Percentiles rank a stretch among this genome's conserved stretches.
phyloP scores from a whole-genome alignment of 108 stramenopile genomes.

The Hondaea fermentalgiana region DNA sequence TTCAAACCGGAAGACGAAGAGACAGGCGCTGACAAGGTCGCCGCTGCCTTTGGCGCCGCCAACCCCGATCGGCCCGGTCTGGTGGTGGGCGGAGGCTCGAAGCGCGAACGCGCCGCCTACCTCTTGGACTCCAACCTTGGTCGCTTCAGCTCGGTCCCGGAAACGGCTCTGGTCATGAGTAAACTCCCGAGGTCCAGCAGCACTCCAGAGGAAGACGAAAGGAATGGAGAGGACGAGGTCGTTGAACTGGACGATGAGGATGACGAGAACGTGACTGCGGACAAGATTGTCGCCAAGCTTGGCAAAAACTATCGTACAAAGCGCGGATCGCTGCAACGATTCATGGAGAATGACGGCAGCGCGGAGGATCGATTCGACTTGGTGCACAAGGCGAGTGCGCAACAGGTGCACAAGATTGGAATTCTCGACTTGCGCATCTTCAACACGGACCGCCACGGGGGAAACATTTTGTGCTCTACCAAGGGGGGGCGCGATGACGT shows the following conservation, averaged over 20 bases:
- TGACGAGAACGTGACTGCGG: not conserved
- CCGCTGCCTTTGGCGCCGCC: not conserved
- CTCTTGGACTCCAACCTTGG: not conserved
- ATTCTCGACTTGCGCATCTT: not conserved
- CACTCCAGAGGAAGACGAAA: not conserved
- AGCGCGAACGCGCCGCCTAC: slow-evolving; percentile 9
- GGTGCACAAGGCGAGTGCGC: not conserved
- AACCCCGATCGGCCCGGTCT: not conserved
- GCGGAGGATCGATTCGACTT: not conserved
- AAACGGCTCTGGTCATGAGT: not conserved
- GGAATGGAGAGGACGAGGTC: not conserved
- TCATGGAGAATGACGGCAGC: not conserved
- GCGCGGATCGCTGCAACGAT: not conserved
- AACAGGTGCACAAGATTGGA: not conserved
- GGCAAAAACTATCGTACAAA: not conserved
- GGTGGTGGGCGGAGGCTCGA: not conserved
- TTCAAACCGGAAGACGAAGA: slow-evolving; percentile 16
- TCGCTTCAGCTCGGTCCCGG: not conserved
- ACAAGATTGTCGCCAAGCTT: not conserved
- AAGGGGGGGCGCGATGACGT: not conserved
- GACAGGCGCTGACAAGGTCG: not conserved
- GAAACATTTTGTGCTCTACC: not conserved
- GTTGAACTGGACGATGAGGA: not conserved
- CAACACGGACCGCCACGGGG: not conserved
- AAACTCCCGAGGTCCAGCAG: not conserved